Conservation (phyloP, 2,329 filamentous ascomycete species). For the Aspergillus tubingensis region DNA sequence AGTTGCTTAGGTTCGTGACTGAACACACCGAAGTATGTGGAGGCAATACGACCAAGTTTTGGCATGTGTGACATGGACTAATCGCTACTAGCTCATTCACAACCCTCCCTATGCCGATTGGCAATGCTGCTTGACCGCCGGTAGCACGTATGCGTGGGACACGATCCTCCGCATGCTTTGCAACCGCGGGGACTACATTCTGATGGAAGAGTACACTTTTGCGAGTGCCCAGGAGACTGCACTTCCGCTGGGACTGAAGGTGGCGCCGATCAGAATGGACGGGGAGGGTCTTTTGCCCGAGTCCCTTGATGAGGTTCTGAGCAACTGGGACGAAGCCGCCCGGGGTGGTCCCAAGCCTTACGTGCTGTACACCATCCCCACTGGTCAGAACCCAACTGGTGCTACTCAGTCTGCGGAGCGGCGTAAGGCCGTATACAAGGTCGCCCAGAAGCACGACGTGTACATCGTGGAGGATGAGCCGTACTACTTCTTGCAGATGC, state of each 20-base stretch:
- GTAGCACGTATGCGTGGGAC: constrained; percentile 83
- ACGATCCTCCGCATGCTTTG: constrained; percentile 81
- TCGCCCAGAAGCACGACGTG: constrained; percentile 81
- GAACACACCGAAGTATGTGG: constrained; percentile 80
- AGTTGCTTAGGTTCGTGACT: constrained; percentile 85
- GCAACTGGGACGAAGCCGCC: constrained; percentile 62
- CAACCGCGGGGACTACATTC: constrained; percentile 70
- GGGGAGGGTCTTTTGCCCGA: constrained; percentile 64
- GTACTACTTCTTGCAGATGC: constrained; percentile 89
- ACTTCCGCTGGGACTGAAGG: constrained; percentile 61
- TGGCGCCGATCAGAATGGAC: constrained; percentile 66
- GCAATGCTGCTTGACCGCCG: constrained; percentile 78
- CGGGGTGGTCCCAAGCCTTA: constrained; percentile 65
- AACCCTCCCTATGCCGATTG: constrained; percentile 88
- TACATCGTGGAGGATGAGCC: constrained; percentile 91
- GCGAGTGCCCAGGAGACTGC: constrained; percentile 71
- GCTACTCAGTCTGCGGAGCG: constrained; percentile 72
- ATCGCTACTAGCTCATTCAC: constrained; percentile 64
- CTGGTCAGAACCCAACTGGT: constrained; percentile 89
- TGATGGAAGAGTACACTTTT: constrained; percentile 93
- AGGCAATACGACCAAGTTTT: neutral
- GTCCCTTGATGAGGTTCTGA: constrained; percentile 63
- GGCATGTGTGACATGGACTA: constrained; percentile 5
- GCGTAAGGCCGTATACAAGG: constrained; percentile 70
- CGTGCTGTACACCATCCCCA: constrained; percentile 71